These are phyloP conservation scores for Fusarium sublunatum DNA, from an alignment of 2,329 filamentous ascomycete genomes.

Conservation along the genomic window DNA sequence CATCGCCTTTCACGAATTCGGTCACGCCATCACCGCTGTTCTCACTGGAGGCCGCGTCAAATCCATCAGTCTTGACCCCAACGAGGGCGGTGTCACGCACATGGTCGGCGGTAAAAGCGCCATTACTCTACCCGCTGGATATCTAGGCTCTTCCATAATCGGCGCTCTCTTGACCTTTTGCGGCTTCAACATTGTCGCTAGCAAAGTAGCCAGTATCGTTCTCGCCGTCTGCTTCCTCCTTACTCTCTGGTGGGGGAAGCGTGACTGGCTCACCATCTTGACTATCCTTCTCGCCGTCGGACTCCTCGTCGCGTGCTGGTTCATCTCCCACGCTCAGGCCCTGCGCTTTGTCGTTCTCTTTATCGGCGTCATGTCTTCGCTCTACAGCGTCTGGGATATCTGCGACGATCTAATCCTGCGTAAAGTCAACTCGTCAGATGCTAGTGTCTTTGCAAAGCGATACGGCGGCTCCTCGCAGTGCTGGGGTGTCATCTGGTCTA, in stretches of 20 bases:
- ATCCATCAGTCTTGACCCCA: constrained; percentile 79
- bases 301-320: constrained; percentile 79
- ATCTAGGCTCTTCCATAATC: constrained; percentile 80
- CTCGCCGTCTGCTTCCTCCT: constrained; percentile 79
- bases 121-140: constrained; percentile 80
- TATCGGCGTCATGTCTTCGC: constrained; percentile 83
- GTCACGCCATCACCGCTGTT: constrained; percentile 78
- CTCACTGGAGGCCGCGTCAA: constrained; percentile 79
- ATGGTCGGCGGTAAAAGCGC: constrained; percentile 78
- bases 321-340: constrained; percentile 79
- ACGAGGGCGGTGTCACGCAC: constrained; percentile 81
- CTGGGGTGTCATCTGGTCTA: constrained; percentile 83
- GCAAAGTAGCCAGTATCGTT: constrained; percentile 80
- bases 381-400: constrained; percentile 88
- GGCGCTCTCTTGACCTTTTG: constrained; percentile 82
- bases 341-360: constrained; percentile 81
- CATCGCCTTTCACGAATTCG: constrained; percentile 85
- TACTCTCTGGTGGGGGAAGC: constrained; percentile 84
- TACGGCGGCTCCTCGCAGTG: constrained; percentile 84
- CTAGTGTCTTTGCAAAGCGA: constrained; percentile 79
- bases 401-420: constrained; percentile 84
- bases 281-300: constrained; percentile 78
- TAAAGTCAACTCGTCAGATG: constrained; percentile 83
- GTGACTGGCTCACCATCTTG: constrained; percentile 79
- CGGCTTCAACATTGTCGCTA: constrained; percentile 83